These are phyloP conservation scores for Leptosphaerulina australis DNA, from an alignment of 2,329 filamentous ascomycete species.

Conservation along the genomic window DNA sequence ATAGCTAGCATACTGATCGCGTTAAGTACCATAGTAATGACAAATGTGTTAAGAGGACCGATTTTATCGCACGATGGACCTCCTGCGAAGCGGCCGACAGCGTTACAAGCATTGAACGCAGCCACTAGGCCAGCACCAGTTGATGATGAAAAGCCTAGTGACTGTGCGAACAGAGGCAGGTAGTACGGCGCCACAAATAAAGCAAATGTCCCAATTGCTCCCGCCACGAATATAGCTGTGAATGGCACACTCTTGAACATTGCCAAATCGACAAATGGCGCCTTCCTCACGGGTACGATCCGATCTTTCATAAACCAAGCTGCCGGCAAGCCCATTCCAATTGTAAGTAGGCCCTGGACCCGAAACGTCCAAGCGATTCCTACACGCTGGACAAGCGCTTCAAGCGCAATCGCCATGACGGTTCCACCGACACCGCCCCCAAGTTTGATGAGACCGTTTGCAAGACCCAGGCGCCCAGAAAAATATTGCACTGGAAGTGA, in stretches of 20 bases:
- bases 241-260: constrained; percentile 35
- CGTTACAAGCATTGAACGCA: constrained; percentile 36
- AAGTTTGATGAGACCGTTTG: constrained; percentile 38
- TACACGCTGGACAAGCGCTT: constrained; percentile 33
- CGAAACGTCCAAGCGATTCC: constrained; percentile 39
- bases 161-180: constrained; percentile 35
- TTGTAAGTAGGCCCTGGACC: constrained; percentile 29
- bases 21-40: constrained; percentile 34
- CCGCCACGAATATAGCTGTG: constrained; percentile 28
- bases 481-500: constrained; percentile 37
- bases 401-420: constrained; percentile 31
- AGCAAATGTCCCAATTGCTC: constrained; percentile 34
- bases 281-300: constrained; percentile 19
- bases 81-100: constrained; percentile 33
- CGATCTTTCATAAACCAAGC: constrained; percentile 36
- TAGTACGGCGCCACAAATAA: constrained; percentile 39
- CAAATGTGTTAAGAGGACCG: constrained; percentile 40
- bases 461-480: constrained; percentile 32
- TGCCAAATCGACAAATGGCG: constrained; percentile 30
- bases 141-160: constrained; percentile 28
- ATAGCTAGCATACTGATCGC: constrained; percentile 40
- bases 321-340: constrained; percentile 33
- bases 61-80: constrained; percentile 39
- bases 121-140: constrained; percentile 35
- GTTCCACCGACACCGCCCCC: constrained; percentile 38